Evolutionary conservation across 2,329 filamentous ascomycete genomes (phyloP).

Genomic region (Fusarium luffae): DNA sequence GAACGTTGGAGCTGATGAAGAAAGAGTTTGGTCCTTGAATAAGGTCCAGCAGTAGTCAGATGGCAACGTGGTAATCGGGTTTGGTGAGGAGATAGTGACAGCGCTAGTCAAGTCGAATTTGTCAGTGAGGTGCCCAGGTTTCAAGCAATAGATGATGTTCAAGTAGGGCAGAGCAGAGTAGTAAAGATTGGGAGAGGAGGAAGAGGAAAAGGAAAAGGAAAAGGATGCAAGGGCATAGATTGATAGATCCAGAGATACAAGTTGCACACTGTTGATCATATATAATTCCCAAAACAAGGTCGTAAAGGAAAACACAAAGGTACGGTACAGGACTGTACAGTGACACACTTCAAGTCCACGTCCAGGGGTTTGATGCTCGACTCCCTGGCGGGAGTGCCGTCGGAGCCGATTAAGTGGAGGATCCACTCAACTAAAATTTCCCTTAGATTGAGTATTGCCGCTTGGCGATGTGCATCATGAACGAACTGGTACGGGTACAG

Average conservation of each 20-base stretch:
- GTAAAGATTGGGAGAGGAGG: neutral
- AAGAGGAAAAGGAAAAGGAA: neutral
- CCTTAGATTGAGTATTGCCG: constrained; percentile 48
- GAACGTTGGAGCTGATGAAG: constrained; percentile 31
- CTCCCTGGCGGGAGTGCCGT: constrained; percentile 45
- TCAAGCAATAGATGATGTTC: neutral
- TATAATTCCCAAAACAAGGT: constrained; percentile 38
- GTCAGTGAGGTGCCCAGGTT: constrained; percentile 14
- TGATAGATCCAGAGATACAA: constrained; percentile 6
- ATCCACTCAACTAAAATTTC: constrained; percentile 48
- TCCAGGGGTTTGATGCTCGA: constrained; percentile 45
- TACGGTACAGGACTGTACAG: constrained; percentile 21
- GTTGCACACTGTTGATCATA: constrained; percentile 41
- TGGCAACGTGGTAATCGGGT: constrained; percentile 24
- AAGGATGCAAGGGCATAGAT: constrained; percentile 8
- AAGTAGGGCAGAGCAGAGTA: neutral
- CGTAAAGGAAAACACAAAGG: constrained; percentile 34
- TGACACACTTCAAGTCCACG: constrained; percentile 41
- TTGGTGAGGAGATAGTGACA: constrained; percentile 20
- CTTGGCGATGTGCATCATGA: constrained; percentile 49
- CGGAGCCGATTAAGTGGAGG: constrained; percentile 46
- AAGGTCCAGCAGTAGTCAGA: too few species aligned
- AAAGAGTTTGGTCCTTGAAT: constrained; percentile 27
- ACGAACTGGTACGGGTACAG: constrained; percentile 23
- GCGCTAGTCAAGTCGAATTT: constrained; percentile 25